Base-by-base conservation (phyloP, 441 rosid species). In the Adansonia rubrostipa region DNA sequence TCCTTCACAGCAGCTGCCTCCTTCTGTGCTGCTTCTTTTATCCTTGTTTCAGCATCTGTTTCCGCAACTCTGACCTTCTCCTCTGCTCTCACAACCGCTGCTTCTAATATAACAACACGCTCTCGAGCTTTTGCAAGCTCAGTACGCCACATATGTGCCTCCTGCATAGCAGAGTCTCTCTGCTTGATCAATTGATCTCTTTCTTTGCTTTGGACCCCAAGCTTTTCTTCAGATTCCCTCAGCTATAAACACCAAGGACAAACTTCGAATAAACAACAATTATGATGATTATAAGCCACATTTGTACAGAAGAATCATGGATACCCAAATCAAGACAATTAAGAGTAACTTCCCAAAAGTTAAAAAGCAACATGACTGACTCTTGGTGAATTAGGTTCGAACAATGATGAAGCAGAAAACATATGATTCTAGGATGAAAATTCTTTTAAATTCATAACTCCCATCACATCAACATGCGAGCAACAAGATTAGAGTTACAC, bases 101-200 rank as follows among this genome's bases (percentile, higher is more conserved):
- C 99, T 84, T 96, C 99, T 79, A 92, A 85, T 84, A 94, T 92
- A 48, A 94, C 95, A 50, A 79, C 94, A 83, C 84, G 95, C 68
- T 96, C 98, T 84, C 97, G 89, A 80, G 99, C 98, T 87, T 92
- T 96, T 69, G 86, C 98, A 79, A 96, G 94, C 88, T 96, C 99
- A 70, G 90, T 85, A 73, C 99, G 95, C 97, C 99, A 94, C 80
- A 92, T 80, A 63, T 90, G 91, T 65, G 97, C 97, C 81, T 96
- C 98, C 82, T 91, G 91, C 79, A 91, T 56, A 54, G 98, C 93
- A 72, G 97, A 87, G 80, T 96, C 98, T 85, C 94, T 91, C 83
- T 96, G 97, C 87, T 85, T 92, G 19, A 92, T 79, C 77, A 92
- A 53, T 61, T 88, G 92, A 54, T 94, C 93, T 82, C 89, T 94